Conservation (phyloP, 106 monocot species). For the Allium sativum region DNA sequence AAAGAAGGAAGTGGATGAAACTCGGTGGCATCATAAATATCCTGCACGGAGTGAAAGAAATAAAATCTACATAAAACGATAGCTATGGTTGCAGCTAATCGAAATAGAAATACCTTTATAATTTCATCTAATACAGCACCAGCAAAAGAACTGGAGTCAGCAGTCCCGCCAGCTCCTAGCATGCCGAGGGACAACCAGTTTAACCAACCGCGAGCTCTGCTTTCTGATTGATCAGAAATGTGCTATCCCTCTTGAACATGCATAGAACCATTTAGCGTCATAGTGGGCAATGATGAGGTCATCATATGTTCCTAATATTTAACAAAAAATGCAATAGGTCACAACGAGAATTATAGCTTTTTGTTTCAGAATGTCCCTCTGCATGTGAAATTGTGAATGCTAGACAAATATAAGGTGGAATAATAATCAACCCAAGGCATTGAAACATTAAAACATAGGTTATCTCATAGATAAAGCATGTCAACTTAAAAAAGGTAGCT, state of each 20-base stretch:
- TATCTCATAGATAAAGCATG: too few species aligned
- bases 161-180: slow-evolving; percentile 97
- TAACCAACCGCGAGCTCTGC: slow-evolving; percentile 55
- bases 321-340: too few species aligned
- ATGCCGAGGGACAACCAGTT: slow-evolving; percentile 92
- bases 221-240: slow-evolving; percentile 34
- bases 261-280: slow-evolving; percentile 11
- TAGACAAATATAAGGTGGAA: too few species aligned
- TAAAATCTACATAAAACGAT: neutral
- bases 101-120: slow-evolving; percentile 44
- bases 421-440: too few species aligned
- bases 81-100: neutral
- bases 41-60: slow-evolving; percentile 30
- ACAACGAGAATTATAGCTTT: too few species aligned
- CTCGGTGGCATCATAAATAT: slow-evolving; percentile 84
- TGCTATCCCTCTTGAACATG: slow-evolving; percentile 31
- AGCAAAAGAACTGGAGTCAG: slow-evolving; percentile 66
- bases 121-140: slow-evolving; percentile 94
- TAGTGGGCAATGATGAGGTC: slow-evolving; percentile 15
- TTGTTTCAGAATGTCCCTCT: too few species aligned
- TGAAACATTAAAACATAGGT: too few species aligned
- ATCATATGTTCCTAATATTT: slow-evolving; percentile 31
- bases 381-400: too few species aligned
- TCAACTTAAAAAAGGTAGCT: too few species aligned
- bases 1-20: slow-evolving; percentile 47